Base-by-base conservation (phyloP, 2,329 filamentous ascomycete species). In the Waltergamsia citrina region DNA sequence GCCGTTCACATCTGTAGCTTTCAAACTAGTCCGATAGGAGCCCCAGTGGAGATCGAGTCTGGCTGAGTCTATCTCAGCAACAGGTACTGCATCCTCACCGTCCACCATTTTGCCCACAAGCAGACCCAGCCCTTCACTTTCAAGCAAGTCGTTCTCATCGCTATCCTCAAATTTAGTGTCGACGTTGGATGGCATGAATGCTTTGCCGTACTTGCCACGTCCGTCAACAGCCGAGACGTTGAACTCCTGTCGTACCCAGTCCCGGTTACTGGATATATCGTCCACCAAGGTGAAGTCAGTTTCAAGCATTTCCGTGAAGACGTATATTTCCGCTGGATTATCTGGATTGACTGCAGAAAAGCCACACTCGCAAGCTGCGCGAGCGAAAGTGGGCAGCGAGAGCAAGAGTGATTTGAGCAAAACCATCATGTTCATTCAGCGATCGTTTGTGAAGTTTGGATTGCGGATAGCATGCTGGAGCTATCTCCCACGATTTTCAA, bases 241-340 rank as follows among this genome's bases (percentile, higher is more conserved):
- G 60, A 82, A 88, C 19, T 67, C 63, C 51, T 87, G 82, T 11
- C 70, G 64, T 18, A 59, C 51, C 84, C 84, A 90, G 41, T 78
- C 69, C 3, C 68, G 60, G 43, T 74, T 63, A 5, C 59, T 47
- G 12, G 63, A 56, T 30, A 74, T 57, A 36, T 69, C 52, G 8
- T 57, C 44, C 24, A 73, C 49, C 39, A 73, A 71, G 4, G 76
- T 59, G 49, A 88, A 88, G 56, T 88, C 78, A 15, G 79, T 79
- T 49, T 87, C 82, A 33, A 85, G 55, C 9, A 77, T 50, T 39
- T 87, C 76, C 3, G 79, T 85, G 51, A 83, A 87, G 34, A 81
- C 49, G 26, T 63, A 56, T 30, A 54, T 47, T 6, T 46, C 38
- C 4, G 50, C 43, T 19, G 58, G 55, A 29, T 56, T 48, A n/a